Evolutionary conservation across 345 rosid species (phyloP).

Genomic region (Citrus australasica): DNA sequence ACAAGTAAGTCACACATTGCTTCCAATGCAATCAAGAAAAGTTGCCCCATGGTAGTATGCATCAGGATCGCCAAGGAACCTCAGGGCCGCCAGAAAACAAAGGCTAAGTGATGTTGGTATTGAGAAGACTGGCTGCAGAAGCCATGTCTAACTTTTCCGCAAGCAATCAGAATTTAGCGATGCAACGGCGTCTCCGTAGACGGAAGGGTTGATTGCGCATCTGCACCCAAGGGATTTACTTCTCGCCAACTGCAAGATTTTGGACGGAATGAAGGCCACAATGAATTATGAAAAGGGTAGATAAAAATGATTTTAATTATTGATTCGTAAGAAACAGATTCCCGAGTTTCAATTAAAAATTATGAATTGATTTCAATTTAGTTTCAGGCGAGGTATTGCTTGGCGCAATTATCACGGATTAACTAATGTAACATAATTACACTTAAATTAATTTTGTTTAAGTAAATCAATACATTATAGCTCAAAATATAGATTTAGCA

Average conservation of each 20-base stretch:
- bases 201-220: neutral
- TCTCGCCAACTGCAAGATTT: neutral
- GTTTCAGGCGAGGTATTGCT: too few species aligned
- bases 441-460: too few species aligned
- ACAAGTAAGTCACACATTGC: constrained; percentile 75
- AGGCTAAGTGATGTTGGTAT: neutral
- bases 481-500: too few species aligned
- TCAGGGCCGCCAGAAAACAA: neutral
- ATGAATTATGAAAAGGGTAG: neutral
- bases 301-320: neutral
- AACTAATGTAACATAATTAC: too few species aligned
- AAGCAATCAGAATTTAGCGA: neutral
- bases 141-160: neutral
- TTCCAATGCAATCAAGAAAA: constrained; percentile 63
- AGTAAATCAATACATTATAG: too few species aligned
- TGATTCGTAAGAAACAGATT: neutral
- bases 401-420: too few species aligned
- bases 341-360: neutral
- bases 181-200: neutral
- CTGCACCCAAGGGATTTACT: neutral
- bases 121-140: neutral
- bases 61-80: constrained; percentile 49
- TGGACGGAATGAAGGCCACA: neutral
- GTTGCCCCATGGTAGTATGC: constrained; percentile 62
- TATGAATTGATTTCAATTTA: too few species aligned